Conservation (phyloP, 1,139 yeast genomes). For the Yamadazyma dendronema region DNA sequence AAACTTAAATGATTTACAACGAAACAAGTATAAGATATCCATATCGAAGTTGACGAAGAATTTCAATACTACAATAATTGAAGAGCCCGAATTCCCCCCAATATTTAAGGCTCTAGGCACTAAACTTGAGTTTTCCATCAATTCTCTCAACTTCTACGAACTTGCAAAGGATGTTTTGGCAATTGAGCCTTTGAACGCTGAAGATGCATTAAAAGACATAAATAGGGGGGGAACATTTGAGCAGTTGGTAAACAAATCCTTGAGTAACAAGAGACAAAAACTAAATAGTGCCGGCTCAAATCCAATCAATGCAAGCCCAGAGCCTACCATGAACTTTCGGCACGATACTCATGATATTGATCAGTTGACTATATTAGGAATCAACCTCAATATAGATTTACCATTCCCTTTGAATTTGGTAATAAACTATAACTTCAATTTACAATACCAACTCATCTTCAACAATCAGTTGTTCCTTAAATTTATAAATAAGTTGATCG, state of each 20-base stretch:
- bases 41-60: constrained; percentile 24
- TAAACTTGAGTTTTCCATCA: constrained; percentile 31
- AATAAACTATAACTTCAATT: constrained; percentile 64
- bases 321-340: constrained; percentile 2
- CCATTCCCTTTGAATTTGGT: constrained; percentile 88
- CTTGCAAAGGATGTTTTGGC: constrained; percentile 64
- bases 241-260: constrained; percentile 2
- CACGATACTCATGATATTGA: constrained; percentile 50
- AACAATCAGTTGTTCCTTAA: constrained; percentile 67
- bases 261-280: constrained; percentile 3
- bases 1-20: constrained; percentile 34
- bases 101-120: constrained; percentile 18
- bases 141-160: constrained; percentile 46
- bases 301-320: not conserved
- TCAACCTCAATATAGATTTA: constrained; percentile 65
- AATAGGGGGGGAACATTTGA: constrained; percentile 4
- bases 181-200: constrained; percentile 64
- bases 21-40: constrained; percentile 32
- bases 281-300: constrained; percentile 3
- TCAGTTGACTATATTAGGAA: constrained; percentile 32
- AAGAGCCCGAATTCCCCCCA: constrained; percentile 4
- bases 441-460: constrained; percentile 79
- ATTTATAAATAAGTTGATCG: constrained; percentile 59
- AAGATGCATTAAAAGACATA: constrained; percentile 39
- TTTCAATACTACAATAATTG: constrained; percentile 18